These are phyloP conservation scores for Vitis labrusca DNA, from an alignment of 164 flowering plant genomes.

Conservation along the genomic window DNA sequence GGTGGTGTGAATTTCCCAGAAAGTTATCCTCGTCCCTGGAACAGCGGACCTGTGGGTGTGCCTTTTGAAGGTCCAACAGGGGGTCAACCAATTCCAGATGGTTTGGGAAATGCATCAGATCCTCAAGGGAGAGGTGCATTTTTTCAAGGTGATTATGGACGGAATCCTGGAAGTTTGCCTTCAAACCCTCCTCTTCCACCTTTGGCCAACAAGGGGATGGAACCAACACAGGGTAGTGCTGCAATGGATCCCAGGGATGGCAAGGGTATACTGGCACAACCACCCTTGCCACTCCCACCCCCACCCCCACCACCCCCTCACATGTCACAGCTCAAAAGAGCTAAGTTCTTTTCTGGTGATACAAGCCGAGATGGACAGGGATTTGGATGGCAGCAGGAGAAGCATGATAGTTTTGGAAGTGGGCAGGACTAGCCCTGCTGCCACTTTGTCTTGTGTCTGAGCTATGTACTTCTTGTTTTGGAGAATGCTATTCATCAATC, in stretches of 20 bases:
- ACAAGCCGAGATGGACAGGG: conserved; percentile 47
- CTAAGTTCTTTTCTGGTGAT: conserved; percentile 44
- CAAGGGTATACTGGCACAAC: conserved; percentile 56
- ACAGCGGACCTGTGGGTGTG: conserved; percentile 32
- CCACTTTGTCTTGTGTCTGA: background rate
- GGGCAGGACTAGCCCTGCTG: conserved; percentile 31
- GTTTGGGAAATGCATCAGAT: conserved; percentile 39
- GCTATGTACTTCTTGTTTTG: too few species aligned
- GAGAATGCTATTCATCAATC: too few species aligned
- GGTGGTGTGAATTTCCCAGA: conserved; percentile 35
- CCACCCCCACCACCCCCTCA: conserved; percentile 65
- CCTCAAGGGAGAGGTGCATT: conserved; percentile 46
- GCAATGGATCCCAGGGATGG: conserved; percentile 49
- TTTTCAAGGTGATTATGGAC: conserved; percentile 57
- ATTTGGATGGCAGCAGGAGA: conserved; percentile 59
- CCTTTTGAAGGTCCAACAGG: conserved; percentile 41
- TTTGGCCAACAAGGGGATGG: conserved; percentile 34
- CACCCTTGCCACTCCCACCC: conserved; percentile 40
- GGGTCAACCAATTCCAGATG: conserved; percentile 43
- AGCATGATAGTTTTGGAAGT: conserved; percentile 45
- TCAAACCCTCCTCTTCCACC: conserved; percentile 27
- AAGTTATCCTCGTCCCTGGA: conserved; percentile 62
- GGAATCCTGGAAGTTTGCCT: conserved; percentile 35
- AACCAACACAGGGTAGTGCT: conserved; percentile 36
- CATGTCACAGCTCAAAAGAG: conserved; percentile 33